A percentile compares a stretch with the other conserved stretches of the same genome.
phyloP scores from a whole-genome alignment of 2,329 filamentous ascomycete species.

The Sporothrix pseudoabietina region DNA sequence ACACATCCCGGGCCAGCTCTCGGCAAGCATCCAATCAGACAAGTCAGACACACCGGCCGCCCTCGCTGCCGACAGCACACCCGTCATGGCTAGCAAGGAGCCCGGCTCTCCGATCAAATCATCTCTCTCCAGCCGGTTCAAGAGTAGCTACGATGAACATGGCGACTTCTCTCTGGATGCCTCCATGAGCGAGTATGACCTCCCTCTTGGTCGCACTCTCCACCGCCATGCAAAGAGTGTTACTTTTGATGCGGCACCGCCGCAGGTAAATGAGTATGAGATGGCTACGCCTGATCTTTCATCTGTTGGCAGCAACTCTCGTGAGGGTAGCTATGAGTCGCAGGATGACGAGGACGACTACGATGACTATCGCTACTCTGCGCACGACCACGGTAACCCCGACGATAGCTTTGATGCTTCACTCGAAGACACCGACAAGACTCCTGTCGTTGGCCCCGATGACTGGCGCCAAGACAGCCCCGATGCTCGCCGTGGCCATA shows the following conservation, averaged over 20 bases:
- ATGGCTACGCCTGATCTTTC: constrained; percentile 97
- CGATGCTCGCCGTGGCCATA: constrained; percentile 50
- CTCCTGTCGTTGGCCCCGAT: constrained; percentile 94
- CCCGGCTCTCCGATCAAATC: constrained; percentile 84
- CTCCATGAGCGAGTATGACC: constrained; percentile 58
- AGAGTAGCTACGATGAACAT: constrained; percentile 69
- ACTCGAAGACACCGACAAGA: constrained; percentile 94
- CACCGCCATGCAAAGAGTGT: constrained; percentile 94
- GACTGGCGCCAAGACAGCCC: constrained; percentile 83
- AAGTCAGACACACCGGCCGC: constrained; percentile 29
- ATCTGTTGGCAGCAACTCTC: constrained; percentile 83
- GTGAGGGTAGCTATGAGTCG: constrained; percentile 90
- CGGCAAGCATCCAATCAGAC: constrained; percentile 25
- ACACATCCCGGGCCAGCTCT: constrained; percentile 18
- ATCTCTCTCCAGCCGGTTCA: constrained; percentile 72
- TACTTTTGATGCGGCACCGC: constrained; percentile 91
- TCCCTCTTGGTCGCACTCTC: constrained; percentile 66
- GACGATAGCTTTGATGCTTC: constrained; percentile 96
- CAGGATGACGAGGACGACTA: constrained; percentile 73
- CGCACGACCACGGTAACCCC: constrained; percentile 61
- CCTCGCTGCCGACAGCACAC: constrained; percentile 34
- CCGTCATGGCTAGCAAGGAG: constrained; percentile 64
- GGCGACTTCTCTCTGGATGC: constrained; percentile 70
- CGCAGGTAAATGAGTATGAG: constrained; percentile 96
- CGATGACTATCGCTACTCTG: constrained; percentile 53